Base-by-base conservation (phyloP, 23 red algal genomes). In the Pyropia yezoensis region DNA sequence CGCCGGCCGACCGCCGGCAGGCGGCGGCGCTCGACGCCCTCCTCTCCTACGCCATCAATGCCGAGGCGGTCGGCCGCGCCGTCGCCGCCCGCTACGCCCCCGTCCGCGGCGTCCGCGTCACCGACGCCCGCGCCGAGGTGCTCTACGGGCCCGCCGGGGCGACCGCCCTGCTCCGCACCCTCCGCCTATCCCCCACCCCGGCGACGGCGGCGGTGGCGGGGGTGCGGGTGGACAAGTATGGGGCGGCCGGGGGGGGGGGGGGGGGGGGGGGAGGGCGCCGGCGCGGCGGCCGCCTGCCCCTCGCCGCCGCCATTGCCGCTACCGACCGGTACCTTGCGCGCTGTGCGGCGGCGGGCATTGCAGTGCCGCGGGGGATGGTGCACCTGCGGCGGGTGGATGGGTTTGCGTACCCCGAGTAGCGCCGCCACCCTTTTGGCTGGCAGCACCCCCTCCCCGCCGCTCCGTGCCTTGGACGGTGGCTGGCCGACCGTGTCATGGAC, bases 11-110 rank as follows among this genome's bases (percentile, higher is more conserved):
- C 39, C 71, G 80, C 50, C 19, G 21, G 11, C 18, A 53, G 33
- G 45, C 80, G 52, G 71, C 61, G 24, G 26, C 69, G 21, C 39
- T 73, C 15, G 71, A 82, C 11, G 75, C 74, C 18, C 47, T 90
- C 49, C 14, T 76, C 5, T 90, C 86, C 20, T 90, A 90, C 64
- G 58, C 80, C 45, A 21, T 70, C 17, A 82, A 82, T 47, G 53
- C 86, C 18, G 86, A 90, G 67, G 73, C 74, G 39, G 58, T 65
- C 39, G 59, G 69, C 33, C 65, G 65, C 2, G 0, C 60, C 32
- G 33, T 88, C 21, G 15, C 51, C 7, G 16, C 25, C 6, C 24
- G 21, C 8, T 87, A 72, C 47, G 33, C 16, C 18, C 18, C 20
- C 14, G 3, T 1, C 30, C 47, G 32, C 57, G 34, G 27, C 9